phyloP scores from a whole-genome alignment of 768 basidiomycete genomes.

The Multifurca ochricompacta region DNA sequence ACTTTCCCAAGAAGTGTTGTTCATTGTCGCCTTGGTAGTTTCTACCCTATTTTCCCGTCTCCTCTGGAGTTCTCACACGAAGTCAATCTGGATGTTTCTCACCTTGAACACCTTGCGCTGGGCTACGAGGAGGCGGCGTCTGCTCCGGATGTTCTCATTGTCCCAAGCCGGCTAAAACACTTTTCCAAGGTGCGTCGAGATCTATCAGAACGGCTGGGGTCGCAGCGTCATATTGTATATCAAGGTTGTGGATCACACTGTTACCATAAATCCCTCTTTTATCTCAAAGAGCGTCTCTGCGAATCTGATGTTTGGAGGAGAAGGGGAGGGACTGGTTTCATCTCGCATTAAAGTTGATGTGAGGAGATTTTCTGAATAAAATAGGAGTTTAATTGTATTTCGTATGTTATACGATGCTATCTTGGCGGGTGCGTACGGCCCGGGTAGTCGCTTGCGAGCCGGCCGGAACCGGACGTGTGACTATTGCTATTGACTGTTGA shows the following conservation, averaged over 20 bases:
- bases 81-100: conserved; percentile 86
- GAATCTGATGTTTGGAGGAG: conserved; percentile 29
- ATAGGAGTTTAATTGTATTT: neutral
- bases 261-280: conserved; percentile 81
- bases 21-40: conserved; percentile 40
- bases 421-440: neutral
- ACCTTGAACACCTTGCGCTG: conserved; percentile 44
- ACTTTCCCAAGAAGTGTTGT: neutral
- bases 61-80: conserved; percentile 68
- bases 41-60: conserved; percentile 91
- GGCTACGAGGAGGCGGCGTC: conserved; percentile 28
- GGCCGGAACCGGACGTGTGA: too few species aligned
- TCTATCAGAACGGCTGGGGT: conserved; percentile 42
- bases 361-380: conserved; percentile 7
- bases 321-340: conserved; percentile 1
- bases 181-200: conserved; percentile 66
- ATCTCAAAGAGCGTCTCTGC: conserved; percentile 55
- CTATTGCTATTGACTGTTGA: too few species aligned
- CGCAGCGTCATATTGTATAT: neutral
- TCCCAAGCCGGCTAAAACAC: conserved; percentile 84
- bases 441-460: too few species aligned
- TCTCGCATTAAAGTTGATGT: conserved; percentile 17
- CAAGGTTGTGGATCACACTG: conserved; percentile 70
- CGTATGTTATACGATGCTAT: too few species aligned
- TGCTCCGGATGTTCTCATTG: conserved; percentile 76